Evolutionary conservation across 768 basidiomycete genomes (phyloP).

Genomic region (Obba rivulosa): DNA sequence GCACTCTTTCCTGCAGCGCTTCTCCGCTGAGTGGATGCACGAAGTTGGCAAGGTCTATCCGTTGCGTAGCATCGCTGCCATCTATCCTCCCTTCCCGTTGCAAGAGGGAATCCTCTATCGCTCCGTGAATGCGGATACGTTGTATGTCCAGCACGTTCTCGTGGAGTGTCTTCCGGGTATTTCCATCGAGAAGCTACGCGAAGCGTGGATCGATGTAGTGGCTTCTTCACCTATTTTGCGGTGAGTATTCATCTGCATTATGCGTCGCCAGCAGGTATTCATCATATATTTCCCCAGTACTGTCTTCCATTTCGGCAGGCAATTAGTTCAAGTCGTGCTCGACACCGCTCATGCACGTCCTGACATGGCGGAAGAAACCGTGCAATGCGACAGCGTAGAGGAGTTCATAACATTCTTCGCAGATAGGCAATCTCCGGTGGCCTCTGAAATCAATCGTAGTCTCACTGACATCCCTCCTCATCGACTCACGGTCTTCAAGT

Average conservation of each 20-base stretch:
- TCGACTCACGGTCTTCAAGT: slow-evolving; percentile 16
- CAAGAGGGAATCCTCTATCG: slow-evolving; percentile 44
- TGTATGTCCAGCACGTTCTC: slow-evolving; percentile 43
- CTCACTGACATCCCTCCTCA: slow-evolving; percentile 8
- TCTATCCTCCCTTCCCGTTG: slow-evolving; percentile 39
- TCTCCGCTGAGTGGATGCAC: neutral
- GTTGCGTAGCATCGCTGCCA: neutral
- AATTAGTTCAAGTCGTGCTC: slow-evolving; percentile 25
- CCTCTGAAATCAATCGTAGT: slow-evolving; percentile 21
- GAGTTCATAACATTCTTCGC: slow-evolving; percentile 19
- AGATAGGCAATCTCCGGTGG: slow-evolving; percentile 9
- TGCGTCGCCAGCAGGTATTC: no score
- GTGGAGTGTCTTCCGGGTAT: slow-evolving; percentile 22
- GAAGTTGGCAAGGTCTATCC: slow-evolving; percentile 6
- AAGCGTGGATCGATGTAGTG: slow-evolving; percentile 31
- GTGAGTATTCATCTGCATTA: slow-evolving; percentile 4
- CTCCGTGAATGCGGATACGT: slow-evolving; percentile 29
- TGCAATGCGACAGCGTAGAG: slow-evolving; percentile 2
- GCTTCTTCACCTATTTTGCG: slow-evolving; percentile 23
- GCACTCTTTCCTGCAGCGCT: neutral
- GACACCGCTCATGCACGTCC: slow-evolving; percentile 6
- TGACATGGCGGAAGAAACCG: slow-evolving; percentile 15
- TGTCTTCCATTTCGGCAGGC: slow-evolving; percentile 25
- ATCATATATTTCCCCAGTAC: slow-evolving; percentile 15
- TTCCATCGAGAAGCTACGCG: slow-evolving; percentile 20